These are phyloP conservation scores for Peronospora belbahrii DNA, from an alignment of 352 stramenopile genomes.

Conservation along the genomic window DNA sequence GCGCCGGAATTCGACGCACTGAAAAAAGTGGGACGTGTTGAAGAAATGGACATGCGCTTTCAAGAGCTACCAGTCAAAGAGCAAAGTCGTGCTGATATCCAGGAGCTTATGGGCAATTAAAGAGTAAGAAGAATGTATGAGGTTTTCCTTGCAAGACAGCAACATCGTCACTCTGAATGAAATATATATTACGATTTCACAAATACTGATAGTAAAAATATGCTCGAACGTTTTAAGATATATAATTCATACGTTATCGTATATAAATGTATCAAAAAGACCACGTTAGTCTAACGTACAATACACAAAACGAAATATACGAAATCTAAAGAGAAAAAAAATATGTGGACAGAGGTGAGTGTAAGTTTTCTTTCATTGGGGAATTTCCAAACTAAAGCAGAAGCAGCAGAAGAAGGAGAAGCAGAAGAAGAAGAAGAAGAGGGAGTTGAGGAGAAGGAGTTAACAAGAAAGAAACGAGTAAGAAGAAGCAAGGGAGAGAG, in stretches of 20 bases:
- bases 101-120: constrained; percentile 36
- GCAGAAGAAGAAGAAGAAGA: no score
- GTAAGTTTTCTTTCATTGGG: constrained; percentile 5
- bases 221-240: no score
- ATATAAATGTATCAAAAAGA: constrained; percentile 8
- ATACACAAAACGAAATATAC: constrained; percentile 5
- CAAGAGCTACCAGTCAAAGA: constrained; percentile 37
- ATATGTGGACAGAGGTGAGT: constrained; percentile 14
- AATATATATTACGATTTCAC: no score
- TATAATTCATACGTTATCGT: no score
- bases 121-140: no score
- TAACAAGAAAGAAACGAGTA: no score
- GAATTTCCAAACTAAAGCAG: constrained; percentile 13
- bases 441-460: no score
- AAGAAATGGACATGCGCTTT: constrained; percentile 42
- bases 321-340: constrained; percentile 25
- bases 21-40: constrained; percentile 31
- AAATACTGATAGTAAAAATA: no score
- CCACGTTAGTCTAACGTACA: not conserved
- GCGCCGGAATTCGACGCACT: constrained; percentile 41
- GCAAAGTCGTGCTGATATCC: constrained; percentile 45
- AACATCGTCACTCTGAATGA: no score
- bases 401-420: no score
- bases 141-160: no score
- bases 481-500: not conserved